Percentiles rank a stretch among this genome's conserved stretches.
These are phyloP conservation scores for Apiospora arundinis DNA, from an alignment of 2,329 filamentous ascomycete genomes.

Conservation along the genomic window DNA sequence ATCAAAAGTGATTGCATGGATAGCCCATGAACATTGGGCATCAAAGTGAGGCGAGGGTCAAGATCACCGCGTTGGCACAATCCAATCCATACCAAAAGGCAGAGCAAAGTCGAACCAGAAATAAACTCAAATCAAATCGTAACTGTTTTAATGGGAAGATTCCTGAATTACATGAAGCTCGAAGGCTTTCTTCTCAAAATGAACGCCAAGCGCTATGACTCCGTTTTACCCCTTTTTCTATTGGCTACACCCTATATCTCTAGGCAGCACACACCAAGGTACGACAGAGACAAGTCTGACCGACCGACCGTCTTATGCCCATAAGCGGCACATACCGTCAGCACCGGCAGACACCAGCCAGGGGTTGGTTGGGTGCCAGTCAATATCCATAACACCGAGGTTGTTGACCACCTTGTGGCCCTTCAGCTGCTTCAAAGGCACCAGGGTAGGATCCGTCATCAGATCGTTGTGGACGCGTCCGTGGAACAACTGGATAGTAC, in stretches of 20 bases:
- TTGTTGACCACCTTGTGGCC: constrained; percentile 88
- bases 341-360: constrained; percentile 95
- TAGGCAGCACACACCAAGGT: constrained; percentile 16
- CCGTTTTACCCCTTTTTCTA: constrained; percentile 22
- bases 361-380: constrained; percentile 94
- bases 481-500: constrained; percentile 94
- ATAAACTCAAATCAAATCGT: background rate
- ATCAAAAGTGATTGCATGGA: background rate
- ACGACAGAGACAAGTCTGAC: background rate
- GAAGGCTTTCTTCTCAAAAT: constrained; percentile 19
- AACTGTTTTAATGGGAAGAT: constrained; percentile 13
- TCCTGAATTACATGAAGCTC: constrained; percentile 22
- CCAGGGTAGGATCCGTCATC: constrained; percentile 95
- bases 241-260: constrained; percentile 16
- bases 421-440: constrained; percentile 90
- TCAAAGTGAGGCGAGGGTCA: background rate
- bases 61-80: background rate
- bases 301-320: constrained; percentile 61
- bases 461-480: constrained; percentile 93
- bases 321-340: constrained; percentile 90
- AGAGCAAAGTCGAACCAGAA: background rate
- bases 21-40: constrained; percentile 2
- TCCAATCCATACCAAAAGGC: background rate
- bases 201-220: constrained; percentile 26
- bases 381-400: constrained; percentile 89